These are phyloP conservation scores for Nitzschia palea DNA, from an alignment of 108 stramenopile genomes.

Conservation along the genomic window DNA sequence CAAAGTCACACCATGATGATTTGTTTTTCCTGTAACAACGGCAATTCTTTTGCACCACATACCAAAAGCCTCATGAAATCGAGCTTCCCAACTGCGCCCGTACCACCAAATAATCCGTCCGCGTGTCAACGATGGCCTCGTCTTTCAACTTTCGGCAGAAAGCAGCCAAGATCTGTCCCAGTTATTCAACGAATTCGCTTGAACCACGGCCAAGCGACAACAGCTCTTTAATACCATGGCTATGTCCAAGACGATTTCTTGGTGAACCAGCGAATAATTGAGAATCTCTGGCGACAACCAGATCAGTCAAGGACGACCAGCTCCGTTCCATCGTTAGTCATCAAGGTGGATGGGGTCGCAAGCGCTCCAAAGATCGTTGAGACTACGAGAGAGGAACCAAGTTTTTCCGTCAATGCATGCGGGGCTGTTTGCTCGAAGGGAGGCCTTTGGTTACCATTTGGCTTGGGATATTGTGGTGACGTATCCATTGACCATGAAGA, in stretches of 20 bases:
- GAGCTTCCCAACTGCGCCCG: too few species aligned
- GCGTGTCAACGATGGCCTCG: conserved; percentile 6
- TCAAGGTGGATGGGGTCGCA: neutral
- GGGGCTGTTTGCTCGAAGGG: neutral
- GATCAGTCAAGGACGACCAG: neutral
- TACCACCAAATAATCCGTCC: neutral
- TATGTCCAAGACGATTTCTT: conserved; percentile 1
- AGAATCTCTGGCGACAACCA: neutral
- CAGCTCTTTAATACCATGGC: neutral
- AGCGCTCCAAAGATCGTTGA: too few species aligned
- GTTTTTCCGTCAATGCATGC: neutral
- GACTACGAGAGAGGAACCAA: neutral
- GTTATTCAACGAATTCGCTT: neutral
- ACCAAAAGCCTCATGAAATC: too few species aligned
- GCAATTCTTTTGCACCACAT: neutral
- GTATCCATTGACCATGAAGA: neutral
- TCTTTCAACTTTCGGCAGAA: conserved; percentile 1
- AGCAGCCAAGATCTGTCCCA: neutral
- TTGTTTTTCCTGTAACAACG: neutral
- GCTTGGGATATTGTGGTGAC: neutral
- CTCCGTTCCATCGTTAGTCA: neutral
- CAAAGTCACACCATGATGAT: neutral
- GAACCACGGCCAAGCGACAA: neutral
- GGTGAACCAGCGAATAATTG: neutral
- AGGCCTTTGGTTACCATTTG: conserved; percentile 1